Conservation (phyloP, 2,329 filamentous ascomycete genomes). For the Dendrostoma leiphaemia region DNA sequence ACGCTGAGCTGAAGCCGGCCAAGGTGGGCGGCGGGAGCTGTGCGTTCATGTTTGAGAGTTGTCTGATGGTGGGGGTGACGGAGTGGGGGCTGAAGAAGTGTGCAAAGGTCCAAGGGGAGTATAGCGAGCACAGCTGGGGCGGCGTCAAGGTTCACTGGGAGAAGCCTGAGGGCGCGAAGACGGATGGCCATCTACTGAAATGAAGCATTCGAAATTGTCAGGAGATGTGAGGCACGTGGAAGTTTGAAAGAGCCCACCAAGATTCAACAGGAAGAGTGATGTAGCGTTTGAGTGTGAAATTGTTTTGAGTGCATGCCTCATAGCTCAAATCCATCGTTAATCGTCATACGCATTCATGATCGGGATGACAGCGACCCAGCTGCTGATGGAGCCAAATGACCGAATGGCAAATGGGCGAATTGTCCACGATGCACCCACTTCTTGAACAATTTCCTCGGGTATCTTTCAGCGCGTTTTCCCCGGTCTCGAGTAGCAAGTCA, state of each 20-base stretch:
- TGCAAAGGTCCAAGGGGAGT: slow-evolving; percentile 60
- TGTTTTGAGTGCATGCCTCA: not conserved
- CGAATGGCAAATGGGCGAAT: no score
- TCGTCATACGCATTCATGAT: no score
- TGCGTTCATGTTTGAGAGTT: slow-evolving; percentile 70
- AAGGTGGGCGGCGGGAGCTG: slow-evolving; percentile 61
- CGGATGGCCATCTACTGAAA: slow-evolving; percentile 25
- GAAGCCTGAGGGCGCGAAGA: slow-evolving; percentile 17
- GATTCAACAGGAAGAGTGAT: no score
- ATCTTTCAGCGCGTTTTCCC: not conserved
- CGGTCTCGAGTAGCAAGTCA: no score
- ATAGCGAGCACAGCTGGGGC: slow-evolving; percentile 81
- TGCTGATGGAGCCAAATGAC: no score
- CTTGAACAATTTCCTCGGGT: not conserved
- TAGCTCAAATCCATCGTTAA: not conserved
- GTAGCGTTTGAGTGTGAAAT: not conserved
- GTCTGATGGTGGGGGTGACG: slow-evolving; percentile 68
- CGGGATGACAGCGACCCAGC: no score
- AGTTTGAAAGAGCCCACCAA: not conserved
- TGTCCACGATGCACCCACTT: not conserved
- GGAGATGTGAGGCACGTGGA: no score
- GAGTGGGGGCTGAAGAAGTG: slow-evolving; percentile 66
- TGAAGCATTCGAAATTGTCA: no score
- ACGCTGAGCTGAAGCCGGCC: slow-evolving; percentile 50
- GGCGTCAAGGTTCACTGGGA: slow-evolving; percentile 55